Base-by-base conservation (phyloP, 345 rosid species). In the Diplotaxis tenuifolia region DNA sequence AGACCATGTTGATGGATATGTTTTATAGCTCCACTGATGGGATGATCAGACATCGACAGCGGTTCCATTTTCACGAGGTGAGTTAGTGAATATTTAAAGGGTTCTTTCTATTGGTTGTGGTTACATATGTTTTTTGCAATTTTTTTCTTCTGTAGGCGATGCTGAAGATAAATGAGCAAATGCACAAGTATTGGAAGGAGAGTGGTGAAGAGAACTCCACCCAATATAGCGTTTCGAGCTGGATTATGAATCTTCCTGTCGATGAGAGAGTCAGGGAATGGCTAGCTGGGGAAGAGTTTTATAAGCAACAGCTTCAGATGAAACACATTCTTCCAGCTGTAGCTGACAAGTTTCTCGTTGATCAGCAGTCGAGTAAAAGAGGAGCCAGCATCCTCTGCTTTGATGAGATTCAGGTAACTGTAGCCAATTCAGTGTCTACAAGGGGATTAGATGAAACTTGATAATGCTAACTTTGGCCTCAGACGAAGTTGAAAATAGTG, bases 1-100 rank as follows among this genome's bases (percentile, higher is more conserved):
- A 93, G 90, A 93, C 98, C 36, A 93, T 93, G 97, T 78, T 93
- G 52, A 91, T 93, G 98, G 98, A 91, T 80, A 89, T 93, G 98
- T 93, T 93, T 84, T 91, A 91, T 77, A 79, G 87, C 19, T 83
- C 88, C 29, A 88, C 91, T 50, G 82, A 83, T 63, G 92, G 90
- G 65, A 71, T 89, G 58, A 81, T 87, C 4, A 88, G 84, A 76
- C 96, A 88, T 77, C 65, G 94, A 59, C 81, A 78, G 69, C 81
- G 98, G 69, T 81, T 86, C 74, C 98, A 93, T 76, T 91, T 93
- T 70, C 97, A 93, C 77, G 93, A 89, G 92, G 98, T 89, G 55
- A 23, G 72, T 5, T 10, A 32, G 42, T 10, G 54, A 47, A 65
- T 3, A 5, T 65, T 63, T 75, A 62, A 38, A 68, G 45, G 18